These are phyloP conservation scores for Hirschioporus abietinus DNA, from an alignment of 768 basidiomycete species.

Conservation along the genomic window DNA sequence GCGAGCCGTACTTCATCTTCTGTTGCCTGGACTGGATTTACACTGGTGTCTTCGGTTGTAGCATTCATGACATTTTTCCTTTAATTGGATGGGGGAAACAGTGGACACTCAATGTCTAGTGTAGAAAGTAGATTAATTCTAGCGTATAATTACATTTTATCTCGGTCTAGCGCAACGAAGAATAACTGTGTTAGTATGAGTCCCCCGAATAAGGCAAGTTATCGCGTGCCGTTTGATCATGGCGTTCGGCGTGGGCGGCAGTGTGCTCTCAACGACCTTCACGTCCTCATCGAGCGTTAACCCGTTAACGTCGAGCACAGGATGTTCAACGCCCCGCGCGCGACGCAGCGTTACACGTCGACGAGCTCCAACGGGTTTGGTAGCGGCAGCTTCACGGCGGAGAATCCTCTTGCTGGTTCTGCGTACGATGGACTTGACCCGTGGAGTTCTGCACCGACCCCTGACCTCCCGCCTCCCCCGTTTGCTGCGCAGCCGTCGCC, in stretches of 20 bases:
- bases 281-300: not conserved
- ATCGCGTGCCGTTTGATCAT: not conserved
- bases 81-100: not conserved
- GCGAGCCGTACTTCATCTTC: not conserved
- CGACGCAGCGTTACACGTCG: conserved; percentile 60
- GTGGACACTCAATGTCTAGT: not conserved
- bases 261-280: not conserved
- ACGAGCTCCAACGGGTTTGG: conserved; percentile 53
- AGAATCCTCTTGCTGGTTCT: conserved; percentile 56
- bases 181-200: no score
- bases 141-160: not conserved
- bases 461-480: conserved; percentile 57
- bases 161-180: no score
- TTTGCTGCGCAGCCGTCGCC: conserved; percentile 39
- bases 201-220: no score
- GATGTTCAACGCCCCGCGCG: conserved; percentile 86
- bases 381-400: conserved; percentile 61
- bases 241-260: not conserved
- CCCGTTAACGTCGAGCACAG: conserved; percentile 10
- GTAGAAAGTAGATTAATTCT: not conserved
- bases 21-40: not conserved
- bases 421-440: conserved; percentile 54
- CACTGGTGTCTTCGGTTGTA: not conserved
- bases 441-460: conserved; percentile 68
- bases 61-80: not conserved